Percentiles rank a stretch among this genome's conserved stretches.
Evolutionary conservation across 176 grass and related monocot genomes (phyloP).

Genomic region (Zoysia japonica): DNA sequence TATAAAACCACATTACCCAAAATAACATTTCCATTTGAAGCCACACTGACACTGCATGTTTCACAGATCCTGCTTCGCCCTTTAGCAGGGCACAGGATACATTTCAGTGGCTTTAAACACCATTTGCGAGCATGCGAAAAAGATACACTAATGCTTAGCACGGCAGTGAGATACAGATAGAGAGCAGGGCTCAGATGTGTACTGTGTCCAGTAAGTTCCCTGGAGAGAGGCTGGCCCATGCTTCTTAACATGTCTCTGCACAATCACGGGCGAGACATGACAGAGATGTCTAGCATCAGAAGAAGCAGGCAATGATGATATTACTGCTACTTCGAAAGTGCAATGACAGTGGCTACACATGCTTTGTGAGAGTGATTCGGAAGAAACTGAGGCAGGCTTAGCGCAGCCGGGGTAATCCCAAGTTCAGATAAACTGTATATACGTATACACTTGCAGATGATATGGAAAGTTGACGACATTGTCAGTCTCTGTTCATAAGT

Average conservation of each 20-base stretch:
- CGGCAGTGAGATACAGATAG: too few relatives aligned
- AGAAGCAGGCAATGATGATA: constrained; percentile 26
- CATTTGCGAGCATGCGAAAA: constrained; percentile 31
- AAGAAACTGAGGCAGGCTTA: too few relatives aligned
- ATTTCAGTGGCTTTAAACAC: constrained; percentile 27
- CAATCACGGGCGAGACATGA: constrained; percentile 23
- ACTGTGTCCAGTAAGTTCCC: background rate
- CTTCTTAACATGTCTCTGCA: constrained; percentile 16
- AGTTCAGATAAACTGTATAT: too few relatives aligned
- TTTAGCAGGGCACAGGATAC: background rate
- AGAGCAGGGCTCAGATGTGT: constrained; percentile 19
- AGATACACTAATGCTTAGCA: too few relatives aligned
- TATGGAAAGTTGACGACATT: too few relatives aligned
- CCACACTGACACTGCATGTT: background rate
- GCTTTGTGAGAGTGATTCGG: too few relatives aligned
- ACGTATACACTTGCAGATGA: too few relatives aligned
- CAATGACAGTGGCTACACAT: too few relatives aligned
- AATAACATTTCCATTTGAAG: background rate
- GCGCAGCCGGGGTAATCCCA: too few relatives aligned
- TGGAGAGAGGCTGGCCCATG: background rate
- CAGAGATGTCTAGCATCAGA: background rate
- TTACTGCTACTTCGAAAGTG: background rate
- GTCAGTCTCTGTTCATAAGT: too few relatives aligned
- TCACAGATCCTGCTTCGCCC: constrained; percentile 14
- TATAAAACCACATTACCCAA: too few relatives aligned